phyloP scores from a whole-genome alignment of 257 asterid species.

The Anisodus tanguticus region DNA sequence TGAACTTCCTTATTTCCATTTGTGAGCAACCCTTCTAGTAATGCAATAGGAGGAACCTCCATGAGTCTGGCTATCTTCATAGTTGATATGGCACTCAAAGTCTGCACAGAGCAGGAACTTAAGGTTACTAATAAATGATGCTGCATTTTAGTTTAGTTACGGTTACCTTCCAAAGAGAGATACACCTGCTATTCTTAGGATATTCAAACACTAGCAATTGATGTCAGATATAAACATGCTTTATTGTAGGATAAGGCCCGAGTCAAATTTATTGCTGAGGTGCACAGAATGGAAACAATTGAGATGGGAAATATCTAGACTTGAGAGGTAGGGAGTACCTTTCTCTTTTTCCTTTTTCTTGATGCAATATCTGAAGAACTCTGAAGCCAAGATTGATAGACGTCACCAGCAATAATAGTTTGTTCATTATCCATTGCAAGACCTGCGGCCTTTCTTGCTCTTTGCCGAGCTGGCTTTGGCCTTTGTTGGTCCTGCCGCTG shows the following conservation, averaged over 20 bases:
- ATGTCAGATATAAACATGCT: background rate
- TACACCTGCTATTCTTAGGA: background rate
- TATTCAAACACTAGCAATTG: constrained; percentile 12
- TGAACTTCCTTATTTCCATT: constrained; percentile 51
- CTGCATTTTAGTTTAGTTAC: constrained; percentile 32
- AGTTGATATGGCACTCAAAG: constrained; percentile 46
- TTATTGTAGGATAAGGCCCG: background rate
- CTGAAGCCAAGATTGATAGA: constrained; percentile 85
- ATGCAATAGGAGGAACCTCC: constrained; percentile 77
- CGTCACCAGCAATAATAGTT: constrained; percentile 72
- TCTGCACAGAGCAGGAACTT: constrained; percentile 45
- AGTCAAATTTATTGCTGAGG: constrained; percentile 15
- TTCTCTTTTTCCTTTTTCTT: constrained; percentile 57
- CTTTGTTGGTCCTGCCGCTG: constrained; percentile 46
- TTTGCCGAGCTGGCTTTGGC: constrained; percentile 51
- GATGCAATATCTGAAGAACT: constrained; percentile 60
- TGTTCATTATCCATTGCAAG: constrained; percentile 65
- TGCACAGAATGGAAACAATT: constrained; percentile 24
- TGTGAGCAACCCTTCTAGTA: constrained; percentile 53
- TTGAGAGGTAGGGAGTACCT: constrained; percentile 44
- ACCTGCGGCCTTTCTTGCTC: constrained; percentile 51
- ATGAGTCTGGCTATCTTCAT: constrained; percentile 62
- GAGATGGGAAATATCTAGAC: constrained; percentile 32
- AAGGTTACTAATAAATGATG: constrained; percentile 13
- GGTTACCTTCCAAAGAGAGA: constrained; percentile 33